phyloP scores from a whole-genome alignment of 345 rosid species.

The Tarenaya hassleriana region DNA sequence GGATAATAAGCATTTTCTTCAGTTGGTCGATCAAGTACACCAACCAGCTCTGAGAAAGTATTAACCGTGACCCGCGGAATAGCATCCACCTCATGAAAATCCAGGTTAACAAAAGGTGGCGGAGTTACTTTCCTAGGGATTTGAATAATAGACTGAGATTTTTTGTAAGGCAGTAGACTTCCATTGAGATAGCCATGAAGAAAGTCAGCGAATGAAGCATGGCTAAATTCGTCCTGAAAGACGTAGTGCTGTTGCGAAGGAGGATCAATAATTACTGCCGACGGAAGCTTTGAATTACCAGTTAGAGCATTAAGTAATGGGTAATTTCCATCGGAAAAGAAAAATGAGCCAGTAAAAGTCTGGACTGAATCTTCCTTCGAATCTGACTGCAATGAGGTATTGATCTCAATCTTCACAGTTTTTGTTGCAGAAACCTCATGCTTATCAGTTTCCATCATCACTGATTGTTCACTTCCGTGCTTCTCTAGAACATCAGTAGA shows the following conservation, averaged over 20 bases:
- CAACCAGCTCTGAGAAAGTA: conserved; percentile 50
- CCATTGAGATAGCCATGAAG: conserved; percentile 54
- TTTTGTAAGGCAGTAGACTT: conserved; percentile 58
- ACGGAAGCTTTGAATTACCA: conserved; percentile 66
- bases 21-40: conserved; percentile 46
- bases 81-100: conserved; percentile 72
- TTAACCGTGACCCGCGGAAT: conserved; percentile 60
- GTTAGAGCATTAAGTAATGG: conserved; percentile 54
- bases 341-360: conserved; percentile 58
- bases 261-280: conserved; percentile 69
- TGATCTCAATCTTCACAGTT: conserved; percentile 27
- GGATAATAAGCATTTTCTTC: conserved; percentile 31
- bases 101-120: conserved; percentile 77
- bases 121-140: conserved; percentile 38
- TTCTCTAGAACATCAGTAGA: conserved; percentile 31
- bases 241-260: conserved; percentile 59
- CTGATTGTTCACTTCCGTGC: conserved; percentile 25
- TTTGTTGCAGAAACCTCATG: conserved; percentile 23
- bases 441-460: conserved; percentile 31
- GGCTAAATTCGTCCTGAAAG: conserved; percentile 40
- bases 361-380: conserved; percentile 34
- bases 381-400: conserved; percentile 24
- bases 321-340: conserved; percentile 72
- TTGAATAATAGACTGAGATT: conserved; percentile 41
- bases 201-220: conserved; percentile 41